A percentile compares a stretch with the other conserved stretches of the same genome.
phyloP scores from a whole-genome alignment of 768 basidiomycete species.

The Podaxis rugospora region DNA sequence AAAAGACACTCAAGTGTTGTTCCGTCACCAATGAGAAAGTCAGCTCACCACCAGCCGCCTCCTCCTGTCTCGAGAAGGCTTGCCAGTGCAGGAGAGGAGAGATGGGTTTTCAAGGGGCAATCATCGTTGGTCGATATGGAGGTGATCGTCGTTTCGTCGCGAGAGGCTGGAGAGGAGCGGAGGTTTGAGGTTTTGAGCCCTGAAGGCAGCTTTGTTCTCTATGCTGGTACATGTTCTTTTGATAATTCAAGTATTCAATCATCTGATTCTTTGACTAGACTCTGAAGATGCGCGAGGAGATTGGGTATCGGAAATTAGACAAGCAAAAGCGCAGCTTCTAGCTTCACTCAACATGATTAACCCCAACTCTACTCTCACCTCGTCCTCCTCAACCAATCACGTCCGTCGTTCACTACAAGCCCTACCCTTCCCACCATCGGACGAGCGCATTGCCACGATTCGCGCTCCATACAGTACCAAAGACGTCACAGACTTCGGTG shows the following conservation, averaged over 20 bases:
- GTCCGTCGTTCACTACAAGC: slow-evolving; percentile 72
- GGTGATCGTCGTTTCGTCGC: slow-evolving; percentile 49
- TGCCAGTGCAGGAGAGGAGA: slow-evolving; percentile 45
- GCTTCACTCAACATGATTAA: slow-evolving; percentile 64
- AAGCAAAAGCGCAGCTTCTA: slow-evolving; percentile 69
- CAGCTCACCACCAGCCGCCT: slow-evolving; percentile 20
- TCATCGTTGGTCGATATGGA: slow-evolving; percentile 72
- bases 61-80: slow-evolving; percentile 27
- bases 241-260: background rate
- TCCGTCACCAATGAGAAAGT: slow-evolving; percentile 7
- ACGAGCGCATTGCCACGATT: slow-evolving; percentile 35
- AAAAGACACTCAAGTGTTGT: slow-evolving; percentile 19
- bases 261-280: slow-evolving; percentile 27
- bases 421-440: slow-evolving; percentile 59
- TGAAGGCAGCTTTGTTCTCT: slow-evolving; percentile 70
- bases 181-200: slow-evolving; percentile 75
- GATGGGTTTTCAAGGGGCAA: slow-evolving; percentile 70
- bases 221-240: slow-evolving; percentile 46
- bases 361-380: slow-evolving; percentile 79
- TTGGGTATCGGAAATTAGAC: slow-evolving; percentile 66
- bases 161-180: slow-evolving; percentile 41
- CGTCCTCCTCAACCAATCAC: slow-evolving; percentile 72
- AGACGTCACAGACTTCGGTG: background rate
- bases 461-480: slow-evolving; percentile 17
- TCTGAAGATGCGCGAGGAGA: slow-evolving; percentile 53